Evolutionary conservation across 306 rosid species (phyloP).

Genomic region (Luffa acutangula): DNA sequence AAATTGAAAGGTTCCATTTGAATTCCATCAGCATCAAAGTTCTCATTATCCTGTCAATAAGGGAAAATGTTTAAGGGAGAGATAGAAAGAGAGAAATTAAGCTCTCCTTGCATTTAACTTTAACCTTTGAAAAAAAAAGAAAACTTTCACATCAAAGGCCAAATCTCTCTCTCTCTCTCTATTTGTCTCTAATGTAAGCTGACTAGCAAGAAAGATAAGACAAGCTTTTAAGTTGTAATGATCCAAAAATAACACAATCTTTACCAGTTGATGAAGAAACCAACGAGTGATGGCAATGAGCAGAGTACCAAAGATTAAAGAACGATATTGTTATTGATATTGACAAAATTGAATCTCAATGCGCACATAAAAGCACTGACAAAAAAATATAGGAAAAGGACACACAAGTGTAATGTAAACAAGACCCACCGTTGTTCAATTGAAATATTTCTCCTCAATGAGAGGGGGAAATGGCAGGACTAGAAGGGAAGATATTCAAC

Average conservation of each 20-base stretch:
- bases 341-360: background rate
- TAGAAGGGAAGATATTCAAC: background rate
- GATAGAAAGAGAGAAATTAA: background rate
- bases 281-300: background rate
- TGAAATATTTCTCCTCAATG: background rate
- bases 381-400: background rate
- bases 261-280: background rate
- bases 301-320: background rate
- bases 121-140: background rate
- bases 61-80: background rate
- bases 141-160: background rate
- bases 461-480: background rate
- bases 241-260: background rate
- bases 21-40: slow-evolving; percentile 69
- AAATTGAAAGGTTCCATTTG: slow-evolving; percentile 89
- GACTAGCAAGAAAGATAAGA: background rate
- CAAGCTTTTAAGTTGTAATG: background rate
- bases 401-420: background rate
- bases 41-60: slow-evolving; percentile 13
- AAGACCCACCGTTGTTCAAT: background rate
- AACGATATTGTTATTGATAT: background rate
- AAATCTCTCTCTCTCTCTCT: background rate
- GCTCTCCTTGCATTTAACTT: background rate
- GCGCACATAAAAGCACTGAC: background rate
- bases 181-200: background rate